phyloP scores from a whole-genome alignment of 2,329 filamentous ascomycete genomes.

The Aaosphaeria arxii region DNA sequence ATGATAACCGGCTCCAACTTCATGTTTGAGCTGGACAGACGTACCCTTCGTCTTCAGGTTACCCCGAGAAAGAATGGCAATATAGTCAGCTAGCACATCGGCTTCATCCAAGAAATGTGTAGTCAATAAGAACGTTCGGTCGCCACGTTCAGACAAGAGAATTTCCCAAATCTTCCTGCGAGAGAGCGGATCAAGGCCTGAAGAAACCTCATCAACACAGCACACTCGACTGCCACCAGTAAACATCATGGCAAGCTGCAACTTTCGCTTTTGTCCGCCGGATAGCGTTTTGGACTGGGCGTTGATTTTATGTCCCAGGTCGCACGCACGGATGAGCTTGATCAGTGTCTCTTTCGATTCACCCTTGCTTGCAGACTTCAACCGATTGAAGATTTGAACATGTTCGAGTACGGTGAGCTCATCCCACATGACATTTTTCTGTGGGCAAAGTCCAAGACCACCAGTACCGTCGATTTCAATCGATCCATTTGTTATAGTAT shows the following conservation, averaged over 20 bases:
- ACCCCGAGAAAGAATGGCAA: conserved; percentile 83
- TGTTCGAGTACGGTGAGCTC: conserved; percentile 84
- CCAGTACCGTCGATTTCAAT: conserved; percentile 77
- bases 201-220: conserved; percentile 88
- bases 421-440: conserved; percentile 94
- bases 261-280: conserved; percentile 87
- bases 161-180: conserved; percentile 94
- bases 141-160: conserved; percentile 76
- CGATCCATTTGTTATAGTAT: conserved; percentile 69
- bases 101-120: conserved; percentile 95
- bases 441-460: conserved; percentile 81
- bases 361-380: conserved; percentile 60
- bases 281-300: conserved; percentile 76
- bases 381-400: conserved; percentile 74
- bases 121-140: conserved; percentile 79
- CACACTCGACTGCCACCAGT: conserved; percentile 85
- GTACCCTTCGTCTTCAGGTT: conserved; percentile 78
- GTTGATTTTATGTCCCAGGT: conserved; percentile 70
- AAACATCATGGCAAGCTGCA: conserved; percentile 93
- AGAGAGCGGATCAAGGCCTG: conserved; percentile 81
- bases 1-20: conserved; percentile 78
- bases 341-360: conserved; percentile 60
- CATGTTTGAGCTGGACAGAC: conserved; percentile 80
- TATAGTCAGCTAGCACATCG: conserved; percentile 83
- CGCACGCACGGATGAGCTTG: conserved; percentile 66